Base-by-base conservation (phyloP, 83 land plant genomes). In the Picea abies region DNA sequence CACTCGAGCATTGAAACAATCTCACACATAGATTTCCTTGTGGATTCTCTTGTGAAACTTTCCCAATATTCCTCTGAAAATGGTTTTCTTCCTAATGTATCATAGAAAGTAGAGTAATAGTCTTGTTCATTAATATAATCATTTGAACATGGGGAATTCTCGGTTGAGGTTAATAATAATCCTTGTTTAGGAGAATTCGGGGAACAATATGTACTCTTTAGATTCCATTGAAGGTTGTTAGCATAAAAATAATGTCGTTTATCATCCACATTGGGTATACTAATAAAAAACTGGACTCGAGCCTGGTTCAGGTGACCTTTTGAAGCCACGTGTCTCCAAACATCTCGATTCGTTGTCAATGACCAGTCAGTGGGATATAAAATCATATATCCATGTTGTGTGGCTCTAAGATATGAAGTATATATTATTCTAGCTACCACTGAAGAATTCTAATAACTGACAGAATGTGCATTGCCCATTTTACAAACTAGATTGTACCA, bases 401-500 rank as follows among this genome's bases (percentile, higher is more conserved):
- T n/a, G n/a, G n/a, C n/a, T n/a, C n/a, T n/a, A n/a, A n/a, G n/a
- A n/a, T n/a, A n/a, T n/a, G n/a, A n/a, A n/a, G n/a, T n/a, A n/a
- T n/a, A n/a, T n/a, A n/a, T n/a, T n/a, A n/a, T n/a, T n/a, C n/a
- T n/a, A n/a, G n/a, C n/a, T n/a, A n/a, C n/a, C n/a, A n/a, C 99
- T 93, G 93, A 58, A 89, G 83, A 37, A 97, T 87, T 82, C 85
- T 87, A 4, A 88, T 89, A 49, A 80, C 78, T 19, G 91, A 96
- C 83, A 93, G 62, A 16, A 92, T 62, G 19, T 95, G 94, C 84
- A 97, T 89, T 6, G 96, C 93, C 96, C 98, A 95, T 77, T 92
- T 93, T 10, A 95, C 99, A 90, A 95, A 97, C 63, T 88, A 85
- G 44, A 95, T 92, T 17, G 93, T 86, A 44, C 98, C 95, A 81